Evolutionary conservation across 768 basidiomycete species (phyloP).

Genomic region (Suillus brevipes): DNA sequence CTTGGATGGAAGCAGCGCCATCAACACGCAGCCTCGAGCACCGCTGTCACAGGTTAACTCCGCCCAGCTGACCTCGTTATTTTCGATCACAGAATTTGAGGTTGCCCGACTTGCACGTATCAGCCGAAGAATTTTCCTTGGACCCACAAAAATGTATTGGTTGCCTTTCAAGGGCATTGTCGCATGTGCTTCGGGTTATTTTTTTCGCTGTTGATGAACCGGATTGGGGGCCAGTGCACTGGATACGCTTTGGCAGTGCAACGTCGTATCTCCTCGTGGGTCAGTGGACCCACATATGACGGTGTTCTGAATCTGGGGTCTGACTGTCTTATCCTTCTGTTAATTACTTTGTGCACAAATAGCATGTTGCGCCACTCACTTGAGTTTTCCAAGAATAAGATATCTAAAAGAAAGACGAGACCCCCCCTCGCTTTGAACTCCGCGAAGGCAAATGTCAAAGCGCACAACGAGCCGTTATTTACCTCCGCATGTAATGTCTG

Average conservation of each 20-base stretch:
- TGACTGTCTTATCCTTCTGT: background rate
- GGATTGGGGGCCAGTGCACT: background rate
- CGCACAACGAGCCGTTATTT: background rate
- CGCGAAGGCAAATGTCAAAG: background rate
- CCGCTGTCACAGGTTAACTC: background rate
- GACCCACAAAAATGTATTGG: background rate
- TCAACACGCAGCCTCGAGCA: background rate
- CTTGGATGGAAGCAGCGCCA: background rate
- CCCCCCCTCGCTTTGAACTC: background rate
- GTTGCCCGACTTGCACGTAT: background rate
- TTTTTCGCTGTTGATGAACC: background rate
- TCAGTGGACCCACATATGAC: background rate
- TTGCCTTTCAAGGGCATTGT: background rate
- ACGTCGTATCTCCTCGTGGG: background rate
- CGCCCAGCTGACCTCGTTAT: background rate
- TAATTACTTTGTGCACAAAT: background rate
- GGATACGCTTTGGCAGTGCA: constrained; percentile 3
- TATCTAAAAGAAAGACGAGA: background rate
- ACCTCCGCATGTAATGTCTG: background rate
- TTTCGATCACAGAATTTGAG: background rate
- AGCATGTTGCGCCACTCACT: background rate
- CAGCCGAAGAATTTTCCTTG: background rate
- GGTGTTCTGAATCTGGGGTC: background rate
- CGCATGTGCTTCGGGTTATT: background rate
- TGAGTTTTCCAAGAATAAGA: background rate